Evolutionary conservation across 2,329 filamentous ascomycete genomes (phyloP), one percentile per base, ranked within the genome.

Genomic region (Aspergillus tubingensis): DNA sequence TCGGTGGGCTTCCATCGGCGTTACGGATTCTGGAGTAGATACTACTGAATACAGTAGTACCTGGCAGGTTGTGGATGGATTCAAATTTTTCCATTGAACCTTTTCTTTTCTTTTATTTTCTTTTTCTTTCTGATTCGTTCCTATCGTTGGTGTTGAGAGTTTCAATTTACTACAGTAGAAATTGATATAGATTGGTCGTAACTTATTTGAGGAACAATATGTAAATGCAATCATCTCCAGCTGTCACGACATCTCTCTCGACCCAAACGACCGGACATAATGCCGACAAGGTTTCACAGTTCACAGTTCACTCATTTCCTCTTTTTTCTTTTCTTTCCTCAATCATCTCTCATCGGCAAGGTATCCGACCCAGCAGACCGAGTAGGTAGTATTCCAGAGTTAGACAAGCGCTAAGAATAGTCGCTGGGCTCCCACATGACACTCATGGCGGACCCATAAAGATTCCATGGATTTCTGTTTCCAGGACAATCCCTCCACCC

Each of bases 371-470:
- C 43, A 30, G 32, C 49, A 56, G 43, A 41, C 44, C 56, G 39
- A 57, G 59, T 39, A 25, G 38, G 30, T 25, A 55, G 52, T 17
- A 54, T 41, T 25, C 52, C 52, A 27, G 41, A 21, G 5, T 32
- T 27, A 47, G 21, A 23, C 8, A 55, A 32, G 41, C 53, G 49
- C 61, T 63, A 62, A 62, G 59, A 59, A 62, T 63, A 63, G 59
- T 63, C 48, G 38, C 44, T 51, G 54, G 56, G 52, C 60, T 64
- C 47, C 60, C 62, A 64, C 62, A 58, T 64, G 62, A 64, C 58
- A 64, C 58, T 48, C 59, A 60, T 60, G 54, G 49, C 27, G 56
- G 62, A 60, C 60, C 62, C 60, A 62, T 62, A 19, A 50, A 21
- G 53, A 56, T 62, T 64, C 60, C 62, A 58, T 64, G 51, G 60